These are phyloP conservation scores for Suillus variegatus DNA, from an alignment of 768 basidiomycete genomes.

Conservation along the genomic window DNA sequence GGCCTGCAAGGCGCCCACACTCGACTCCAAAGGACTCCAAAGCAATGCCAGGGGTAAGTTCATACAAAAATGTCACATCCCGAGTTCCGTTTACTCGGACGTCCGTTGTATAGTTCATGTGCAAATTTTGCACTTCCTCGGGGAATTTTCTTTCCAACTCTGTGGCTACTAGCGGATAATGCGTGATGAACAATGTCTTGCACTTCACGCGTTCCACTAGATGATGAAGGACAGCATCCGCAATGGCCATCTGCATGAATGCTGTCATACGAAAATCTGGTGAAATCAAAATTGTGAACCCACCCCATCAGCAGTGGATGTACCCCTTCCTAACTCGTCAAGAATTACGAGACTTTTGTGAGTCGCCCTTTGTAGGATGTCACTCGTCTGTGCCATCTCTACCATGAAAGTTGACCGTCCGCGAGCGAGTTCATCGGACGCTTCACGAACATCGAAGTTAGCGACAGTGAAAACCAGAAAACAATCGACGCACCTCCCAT, in stretches of 20 bases:
- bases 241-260: conserved; percentile 74
- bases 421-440: conserved; percentile 83
- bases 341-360: conserved; percentile 81
- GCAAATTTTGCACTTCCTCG: conserved; percentile 67
- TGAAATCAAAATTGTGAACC: conserved; percentile 16
- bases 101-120: conserved; percentile 83
- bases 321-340: conserved; percentile 89
- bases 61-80: conserved; percentile 88
- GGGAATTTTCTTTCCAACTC: conserved; percentile 64
- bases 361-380: conserved; percentile 80
- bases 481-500: conserved; percentile 70
- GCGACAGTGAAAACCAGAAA: conserved; percentile 5
- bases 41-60: conserved; percentile 69
- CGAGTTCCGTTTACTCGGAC: conserved; percentile 69
- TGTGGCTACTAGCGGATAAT: conserved; percentile 85
- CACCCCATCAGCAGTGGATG: conserved; percentile 89
- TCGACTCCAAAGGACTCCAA: conserved; percentile 90
- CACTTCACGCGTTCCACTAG: conserved; percentile 58
- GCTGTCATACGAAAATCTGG: conserved; percentile 11
- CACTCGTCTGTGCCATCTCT: conserved; percentile 91
- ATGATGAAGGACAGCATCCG: conserved; percentile 76
- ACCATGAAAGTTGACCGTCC: conserved; percentile 97
- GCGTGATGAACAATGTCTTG: conserved; percentile 91
- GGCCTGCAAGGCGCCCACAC: conserved; percentile 84
- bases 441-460: conserved; percentile 36